Conservation (phyloP, 257 asterid genomes). For the Nicotiana benthamiana region DNA sequence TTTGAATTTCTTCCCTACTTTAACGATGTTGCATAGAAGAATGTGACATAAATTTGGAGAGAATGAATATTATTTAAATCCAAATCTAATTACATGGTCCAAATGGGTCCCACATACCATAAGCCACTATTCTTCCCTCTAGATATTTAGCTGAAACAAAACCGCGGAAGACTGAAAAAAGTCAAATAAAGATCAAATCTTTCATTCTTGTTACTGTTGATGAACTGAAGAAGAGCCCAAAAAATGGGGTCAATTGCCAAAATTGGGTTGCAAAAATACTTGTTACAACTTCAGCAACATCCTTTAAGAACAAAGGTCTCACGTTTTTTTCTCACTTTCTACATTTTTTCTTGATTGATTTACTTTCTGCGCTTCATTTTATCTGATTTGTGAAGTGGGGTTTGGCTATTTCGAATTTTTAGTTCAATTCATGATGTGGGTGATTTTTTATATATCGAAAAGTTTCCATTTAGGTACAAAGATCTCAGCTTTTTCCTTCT, state of each 20-base stretch:
- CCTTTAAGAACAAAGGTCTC: constrained; percentile 84
- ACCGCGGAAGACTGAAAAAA: not conserved
- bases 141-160: not conserved
- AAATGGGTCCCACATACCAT: not conserved
- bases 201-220: not conserved
- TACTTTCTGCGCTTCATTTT: not conserved
- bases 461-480: not conserved
- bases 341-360: not conserved
- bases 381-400: not conserved
- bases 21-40: too few species aligned
- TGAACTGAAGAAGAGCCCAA: not conserved
- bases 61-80: too few species aligned
- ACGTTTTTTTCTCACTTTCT: not conserved
- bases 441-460: too few species aligned
- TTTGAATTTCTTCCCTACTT: too few species aligned
- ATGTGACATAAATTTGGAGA: too few species aligned
- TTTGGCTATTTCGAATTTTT: not conserved
- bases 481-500: not conserved
- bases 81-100: not conserved
- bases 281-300: constrained; percentile 65
- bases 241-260: constrained; percentile 69
- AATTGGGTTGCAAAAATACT: constrained; percentile 59
- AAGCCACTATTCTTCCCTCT: not conserved
- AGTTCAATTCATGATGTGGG: too few species aligned
- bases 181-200: not conserved